Evolutionary conservation across 768 basidiomycete species (phyloP), one percentile per base, ranked within the genome.

Genomic region (Lactarius indigo): DNA sequence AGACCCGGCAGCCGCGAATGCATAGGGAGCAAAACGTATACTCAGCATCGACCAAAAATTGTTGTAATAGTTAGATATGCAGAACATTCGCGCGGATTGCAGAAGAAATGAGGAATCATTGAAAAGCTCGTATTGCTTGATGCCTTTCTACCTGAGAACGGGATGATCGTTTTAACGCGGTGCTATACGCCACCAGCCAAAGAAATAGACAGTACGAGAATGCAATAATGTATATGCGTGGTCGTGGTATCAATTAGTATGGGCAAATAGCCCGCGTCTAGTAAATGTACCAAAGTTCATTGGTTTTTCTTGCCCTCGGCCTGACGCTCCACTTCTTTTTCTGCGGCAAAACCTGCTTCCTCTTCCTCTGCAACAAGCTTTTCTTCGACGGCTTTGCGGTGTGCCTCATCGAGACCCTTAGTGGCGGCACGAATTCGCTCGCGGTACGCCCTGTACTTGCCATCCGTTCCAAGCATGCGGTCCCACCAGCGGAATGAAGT

Each of bases 401-500:
- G 83, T 55, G 84, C 84, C 71, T 82, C 79, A 57, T 78, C 81
- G 59, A 84, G 60, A 13, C 70, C 70, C 12, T 56, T 61, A 8
- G 64, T 88, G 64, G 86, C 87, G 8, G 84, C 86, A 28, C 80
- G 76, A 33, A 96, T 77, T 42, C 87, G 86, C 56, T 78, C 80
- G 68, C 88, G 86, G 81, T 96, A 94, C 39, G 85, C 88, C 26
- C 81, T 86, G 80, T 97, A 98, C 81, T 92, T 94, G 77, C 82
- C 77, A 73, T 99, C 96, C 0, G 96, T 98, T 59, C 95, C 95
- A 73, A 92, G 88, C 70, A 94, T 78, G 66, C 84, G 83, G 77
- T 98, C 96, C 77, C 91, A 93, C 90, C 92, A 96, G 47, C 94
- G 86, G 87, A 97, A 97, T 26, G 90, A 92, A 8, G 94, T 96